Base-by-base conservation (phyloP, 805 yeast species). In the Metschnikowia orientalis region DNA sequence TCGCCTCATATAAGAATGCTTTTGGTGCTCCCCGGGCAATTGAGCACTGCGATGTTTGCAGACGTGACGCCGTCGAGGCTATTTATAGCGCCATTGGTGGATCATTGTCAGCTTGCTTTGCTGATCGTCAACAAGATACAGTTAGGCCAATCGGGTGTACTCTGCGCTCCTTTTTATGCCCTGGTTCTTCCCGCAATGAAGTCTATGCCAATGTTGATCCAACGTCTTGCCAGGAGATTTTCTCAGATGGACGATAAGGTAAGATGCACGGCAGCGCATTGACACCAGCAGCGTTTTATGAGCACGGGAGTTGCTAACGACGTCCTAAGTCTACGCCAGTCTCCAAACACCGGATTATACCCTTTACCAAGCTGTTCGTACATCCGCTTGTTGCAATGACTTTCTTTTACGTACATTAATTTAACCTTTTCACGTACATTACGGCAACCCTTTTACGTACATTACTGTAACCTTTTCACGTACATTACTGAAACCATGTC, bases 21-120 rank as follows among this genome's bases (percentile, higher is more conserved):
- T 10, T 47, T 68, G 8, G 66, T 73, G 5, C 39, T 62, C 2
- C 77, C 79, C 0, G 81, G 81, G 2, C 80, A 75, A 47, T 47
- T 75, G 18, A 55, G 61, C 26, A 59, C 75, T 1, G 48, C 45
- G 7, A 72, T 75, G 79, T 75, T 75, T 42, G 42, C 45, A 2
- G 77, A 73, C 42, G 68, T 72, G 6, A 42, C 48, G 2, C 69
- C 71, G 4, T 55, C 64, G 6, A 52, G 55, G 25, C 41, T 40
- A 18, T 71, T 73, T 37, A 47, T 74, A 26, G 77, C 78, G 0
- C 80, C 81, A 0, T 23, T 71, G 6, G 63, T 73, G 0, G 60
- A 63, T 33, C 65, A 59, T 30, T 20, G 26, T 1, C 48, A 50
- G 18, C 48, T 75, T 23, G 73, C 77, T 0, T 21, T 21, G 2